phyloP scores from a whole-genome alignment of 78 protist genomes.

The Thecamonas trahens region DNA sequence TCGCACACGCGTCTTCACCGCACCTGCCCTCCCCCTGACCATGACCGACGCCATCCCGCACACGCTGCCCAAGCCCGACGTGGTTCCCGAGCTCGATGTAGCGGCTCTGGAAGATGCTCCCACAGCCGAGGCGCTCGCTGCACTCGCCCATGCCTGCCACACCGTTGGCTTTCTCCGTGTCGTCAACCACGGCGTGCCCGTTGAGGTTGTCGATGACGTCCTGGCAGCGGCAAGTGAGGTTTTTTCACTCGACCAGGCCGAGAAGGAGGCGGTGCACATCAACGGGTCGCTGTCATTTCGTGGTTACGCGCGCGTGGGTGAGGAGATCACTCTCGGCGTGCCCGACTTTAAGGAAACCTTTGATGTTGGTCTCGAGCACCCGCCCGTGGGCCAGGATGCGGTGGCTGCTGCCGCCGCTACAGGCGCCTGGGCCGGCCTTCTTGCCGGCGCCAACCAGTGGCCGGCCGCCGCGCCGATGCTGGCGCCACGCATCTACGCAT shows the following conservation, averaged over 20 bases:
- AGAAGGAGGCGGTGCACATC: not conserved
- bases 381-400: not conserved
- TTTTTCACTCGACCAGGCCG: not conserved
- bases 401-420: not conserved
- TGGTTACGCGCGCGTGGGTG: constrained; percentile 2
- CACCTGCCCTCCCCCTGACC: too few species aligned
- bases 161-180: not conserved
- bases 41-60: too few species aligned
- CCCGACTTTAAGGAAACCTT: constrained; percentile 11
- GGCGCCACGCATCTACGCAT: too few species aligned
- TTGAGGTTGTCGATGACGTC: not conserved
- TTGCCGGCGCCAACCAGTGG: not conserved
- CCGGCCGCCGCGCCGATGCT: not conserved
- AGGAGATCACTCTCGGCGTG: not conserved
- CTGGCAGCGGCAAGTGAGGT: not conserved
- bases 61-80: too few species aligned
- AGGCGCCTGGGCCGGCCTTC: too few species aligned
- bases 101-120: too few species aligned
- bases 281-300: not conserved
- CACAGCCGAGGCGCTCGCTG: too few species aligned
- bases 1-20: too few species aligned
- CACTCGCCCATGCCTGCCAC: too few species aligned
- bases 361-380: not conserved
- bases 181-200: not conserved
- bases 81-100: too few species aligned